phyloP scores from a whole-genome alignment of 352 stramenopile species.

The Pythium biforme region DNA sequence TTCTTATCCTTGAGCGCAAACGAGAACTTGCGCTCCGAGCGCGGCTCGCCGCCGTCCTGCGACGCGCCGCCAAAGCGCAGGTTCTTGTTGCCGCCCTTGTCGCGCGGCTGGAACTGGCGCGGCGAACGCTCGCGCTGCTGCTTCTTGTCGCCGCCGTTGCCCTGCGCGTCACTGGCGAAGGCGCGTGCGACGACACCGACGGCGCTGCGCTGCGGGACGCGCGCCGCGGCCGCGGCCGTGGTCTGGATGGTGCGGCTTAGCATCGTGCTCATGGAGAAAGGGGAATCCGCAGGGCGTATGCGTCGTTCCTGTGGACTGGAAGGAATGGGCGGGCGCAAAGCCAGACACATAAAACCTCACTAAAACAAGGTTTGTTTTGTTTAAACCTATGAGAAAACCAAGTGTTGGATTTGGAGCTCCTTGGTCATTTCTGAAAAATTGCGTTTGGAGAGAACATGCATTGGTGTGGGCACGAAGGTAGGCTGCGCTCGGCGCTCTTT shows the following conservation, averaged over 20 bases:
- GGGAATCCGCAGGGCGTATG: background rate
- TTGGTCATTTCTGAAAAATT: too few species aligned
- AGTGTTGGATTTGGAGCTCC: too few species aligned
- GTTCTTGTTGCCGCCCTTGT: conserved; percentile 34
- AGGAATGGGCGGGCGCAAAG: background rate
- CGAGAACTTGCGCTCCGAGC: conserved; percentile 18
- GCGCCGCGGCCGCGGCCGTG: background rate
- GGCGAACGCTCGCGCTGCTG: conserved; percentile 31
- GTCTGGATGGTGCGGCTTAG: conserved; percentile 9
- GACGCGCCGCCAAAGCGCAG: conserved; percentile 32
- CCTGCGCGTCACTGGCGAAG: conserved; percentile 12
- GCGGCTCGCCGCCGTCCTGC: conserved; percentile 1
- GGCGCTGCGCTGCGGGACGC: conserved; percentile 8
- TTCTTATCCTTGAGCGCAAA: conserved; percentile 24
- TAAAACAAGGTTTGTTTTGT: too few species aligned
- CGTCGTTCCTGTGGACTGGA: conserved; percentile 7
- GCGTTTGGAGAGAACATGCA: too few species aligned
- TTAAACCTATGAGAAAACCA: too few species aligned
- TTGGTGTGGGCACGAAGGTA: conserved; percentile 16
- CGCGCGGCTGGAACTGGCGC: background rate
- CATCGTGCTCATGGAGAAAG: conserved; percentile 11
- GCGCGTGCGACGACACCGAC: conserved; percentile 6
- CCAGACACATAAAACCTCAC: conserved; percentile 7
- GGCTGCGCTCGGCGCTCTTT: background rate
- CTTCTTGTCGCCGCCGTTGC: conserved; percentile 21